Evolutionary conservation across 2,329 filamentous ascomycete species (phyloP), one percentile per base, ranked within the genome.

Genomic region (Alternaria sp.): DNA sequence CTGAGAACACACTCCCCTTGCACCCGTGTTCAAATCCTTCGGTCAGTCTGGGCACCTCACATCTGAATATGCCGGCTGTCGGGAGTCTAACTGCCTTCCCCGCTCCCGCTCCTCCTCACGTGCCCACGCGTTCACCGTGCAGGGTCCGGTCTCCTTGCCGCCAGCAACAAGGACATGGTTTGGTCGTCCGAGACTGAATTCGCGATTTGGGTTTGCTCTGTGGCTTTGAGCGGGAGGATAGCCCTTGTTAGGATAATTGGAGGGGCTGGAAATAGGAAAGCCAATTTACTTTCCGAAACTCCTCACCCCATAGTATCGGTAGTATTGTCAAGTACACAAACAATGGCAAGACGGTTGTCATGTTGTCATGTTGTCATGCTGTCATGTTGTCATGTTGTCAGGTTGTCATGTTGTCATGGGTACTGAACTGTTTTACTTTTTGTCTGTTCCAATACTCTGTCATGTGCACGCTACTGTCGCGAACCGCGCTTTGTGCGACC

Each of bases 121-220:
- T 58, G 55, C 42, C 51, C 55, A 58, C 55, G 55, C 55, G 55
- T 58, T 54, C 46, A 37, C 42, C 33, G 21, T 29, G 55, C 55
- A 54, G 37, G 51, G 55, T 13, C 33, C 39, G 8, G 37, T 26
- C 13, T 48, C 13, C 14, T 17, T 42, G 51, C 55, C 55, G 51
- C 50, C 44, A n/a, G 23, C 33, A 45, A 40, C 55, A 44, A 58
- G 37, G 55, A 45, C 44, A 34, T 24, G 31, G 44, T 48, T 26
- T 26, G 44, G 23, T 42, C 44, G n/a, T 42, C 21, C 21, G 44
- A 34, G 44, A 34, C 29, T 26, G 34, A 48, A 21, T 48, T 34
- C 44, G 44, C 29, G 44, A 36, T 24, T 5, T 26, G 21, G 24
- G 10, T 6, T 14, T 48, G 44, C 44, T 34, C 34, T 48, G 44